A percentile compares a stretch with the other conserved stretches of the same genome.
Evolutionary conservation across 2,329 filamentous ascomycete species (phyloP).

Genomic region (Aspergillus persii): DNA sequence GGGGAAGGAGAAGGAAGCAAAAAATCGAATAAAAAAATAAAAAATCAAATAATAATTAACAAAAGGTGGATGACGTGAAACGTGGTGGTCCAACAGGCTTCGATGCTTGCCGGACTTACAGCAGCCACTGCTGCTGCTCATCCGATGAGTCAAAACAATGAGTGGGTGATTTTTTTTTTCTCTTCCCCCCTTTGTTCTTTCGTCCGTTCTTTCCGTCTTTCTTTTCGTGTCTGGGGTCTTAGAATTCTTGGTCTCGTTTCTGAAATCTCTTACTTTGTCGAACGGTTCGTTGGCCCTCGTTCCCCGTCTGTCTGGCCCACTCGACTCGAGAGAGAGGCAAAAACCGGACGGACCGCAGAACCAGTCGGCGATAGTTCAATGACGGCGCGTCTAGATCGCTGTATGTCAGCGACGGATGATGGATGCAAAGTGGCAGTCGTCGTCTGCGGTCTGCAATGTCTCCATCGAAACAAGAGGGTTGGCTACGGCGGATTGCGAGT

Average conservation of each 20-base stretch:
- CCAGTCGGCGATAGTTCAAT: constrained; percentile 26
- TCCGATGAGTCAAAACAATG: constrained; percentile 19
- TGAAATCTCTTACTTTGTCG: neutral
- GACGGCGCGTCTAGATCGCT: constrained; percentile 24
- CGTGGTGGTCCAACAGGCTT: constrained; percentile 27
- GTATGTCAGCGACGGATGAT: constrained; percentile 32
- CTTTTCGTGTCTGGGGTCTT: constrained; percentile 6
- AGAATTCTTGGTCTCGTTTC: constrained; percentile 3
- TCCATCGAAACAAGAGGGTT: constrained; percentile 30
- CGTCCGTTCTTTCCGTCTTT: neutral
- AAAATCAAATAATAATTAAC: neutral
- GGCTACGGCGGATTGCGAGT: neutral
- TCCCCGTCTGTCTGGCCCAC: constrained; percentile 10
- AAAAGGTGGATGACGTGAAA: constrained; percentile 28
- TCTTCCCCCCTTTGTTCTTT: constrained; percentile 2
- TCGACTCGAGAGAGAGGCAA: constrained; percentile 14
- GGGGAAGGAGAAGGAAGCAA: constrained; percentile 8
- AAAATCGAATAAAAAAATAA: too few relatives aligned
- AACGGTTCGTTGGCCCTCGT: constrained; percentile 3
- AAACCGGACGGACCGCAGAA: constrained; percentile 27
- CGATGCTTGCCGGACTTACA: constrained; percentile 18
- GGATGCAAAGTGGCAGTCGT: constrained; percentile 22
- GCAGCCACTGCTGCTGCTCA: constrained; percentile 23
- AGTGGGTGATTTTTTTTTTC: constrained; percentile 7
- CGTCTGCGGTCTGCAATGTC: constrained; percentile 30